Evolutionary conservation across 2,329 filamentous ascomycete genomes (phyloP).

Genomic region (Fusarium coffeatum): DNA sequence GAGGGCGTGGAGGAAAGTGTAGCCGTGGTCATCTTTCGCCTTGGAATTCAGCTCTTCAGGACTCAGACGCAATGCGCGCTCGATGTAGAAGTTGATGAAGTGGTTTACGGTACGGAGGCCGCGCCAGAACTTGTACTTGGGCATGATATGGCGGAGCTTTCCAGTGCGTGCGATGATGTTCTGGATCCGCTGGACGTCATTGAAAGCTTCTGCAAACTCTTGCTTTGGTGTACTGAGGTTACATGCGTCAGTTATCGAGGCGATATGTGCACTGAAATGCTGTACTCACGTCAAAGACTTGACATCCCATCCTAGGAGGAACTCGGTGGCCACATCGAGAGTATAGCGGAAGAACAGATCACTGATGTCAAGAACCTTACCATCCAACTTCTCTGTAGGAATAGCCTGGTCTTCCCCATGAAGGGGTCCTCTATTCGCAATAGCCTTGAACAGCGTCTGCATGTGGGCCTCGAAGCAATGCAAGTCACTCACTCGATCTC

Average conservation of each 20-base stretch:
- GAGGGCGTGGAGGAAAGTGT: slow-evolving; percentile 89
- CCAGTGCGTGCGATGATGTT: slow-evolving; percentile 73
- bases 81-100: slow-evolving; percentile 83
- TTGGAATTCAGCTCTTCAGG: slow-evolving; percentile 78
- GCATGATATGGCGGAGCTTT: slow-evolving; percentile 71
- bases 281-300: slow-evolving; percentile 64
- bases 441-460: slow-evolving; percentile 75
- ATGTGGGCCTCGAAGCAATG: slow-evolving; percentile 85
- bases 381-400: slow-evolving; percentile 70
- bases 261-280: neutral
- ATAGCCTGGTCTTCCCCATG: slow-evolving; percentile 72
- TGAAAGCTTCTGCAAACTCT: slow-evolving; percentile 84
- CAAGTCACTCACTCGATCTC: slow-evolving; percentile 84
- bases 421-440: slow-evolving; percentile 68
- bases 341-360: slow-evolving; percentile 88
- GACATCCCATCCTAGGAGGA: slow-evolving; percentile 82
- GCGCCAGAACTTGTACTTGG: slow-evolving; percentile 71
- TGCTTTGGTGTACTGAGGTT: slow-evolving; percentile 64
- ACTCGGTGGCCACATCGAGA: slow-evolving; percentile 87
- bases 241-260: neutral
- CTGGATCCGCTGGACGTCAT: slow-evolving; percentile 80
- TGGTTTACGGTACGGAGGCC: slow-evolving; percentile 76
- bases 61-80: slow-evolving; percentile 75
- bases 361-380: slow-evolving; percentile 74
- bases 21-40: slow-evolving; percentile 75